phyloP scores from a whole-genome alignment of 1,139 yeast species.

The Zygosaccharomyces pseudobailii region DNA sequence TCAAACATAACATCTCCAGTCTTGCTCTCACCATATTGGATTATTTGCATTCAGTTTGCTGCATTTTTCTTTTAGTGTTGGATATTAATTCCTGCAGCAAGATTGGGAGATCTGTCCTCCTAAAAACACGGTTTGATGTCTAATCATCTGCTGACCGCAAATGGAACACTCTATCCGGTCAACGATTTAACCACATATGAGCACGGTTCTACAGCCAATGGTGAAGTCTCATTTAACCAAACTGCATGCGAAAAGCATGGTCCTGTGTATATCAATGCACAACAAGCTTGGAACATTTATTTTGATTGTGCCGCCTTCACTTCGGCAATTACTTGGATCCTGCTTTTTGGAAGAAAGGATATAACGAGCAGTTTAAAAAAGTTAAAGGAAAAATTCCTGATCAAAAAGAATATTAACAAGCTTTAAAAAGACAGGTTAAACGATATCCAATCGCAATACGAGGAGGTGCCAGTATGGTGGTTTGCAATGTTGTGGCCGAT shows the following conservation, averaged over 20 bases:
- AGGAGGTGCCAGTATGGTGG: slow-evolving; percentile 44
- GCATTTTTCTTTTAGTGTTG: slow-evolving; percentile 42
- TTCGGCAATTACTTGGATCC: slow-evolving; percentile 46
- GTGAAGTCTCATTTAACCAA: slow-evolving; percentile 27
- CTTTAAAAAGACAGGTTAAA: slow-evolving; percentile 41
- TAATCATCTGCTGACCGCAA: slow-evolving; percentile 35
- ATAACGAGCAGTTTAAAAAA: neutral
- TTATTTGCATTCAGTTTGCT: slow-evolving; percentile 41
- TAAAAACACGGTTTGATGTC: slow-evolving; percentile 41
- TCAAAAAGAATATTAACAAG: slow-evolving; percentile 7
- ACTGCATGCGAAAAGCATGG: slow-evolving; percentile 42
- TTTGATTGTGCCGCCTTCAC: slow-evolving; percentile 50
- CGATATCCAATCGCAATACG: slow-evolving; percentile 38
- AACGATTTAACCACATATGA: slow-evolving; percentile 36
- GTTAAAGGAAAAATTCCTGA: slow-evolving; percentile 4
- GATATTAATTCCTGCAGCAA: slow-evolving; percentile 41
- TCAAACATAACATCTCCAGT: slow-evolving; percentile 42
- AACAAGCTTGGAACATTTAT: slow-evolving; percentile 47
- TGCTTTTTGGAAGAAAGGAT: slow-evolving; percentile 12
- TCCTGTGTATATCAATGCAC: slow-evolving; percentile 41
- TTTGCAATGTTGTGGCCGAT: slow-evolving; percentile 20
- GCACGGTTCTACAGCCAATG: slow-evolving; percentile 10
- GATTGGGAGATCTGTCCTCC: slow-evolving; percentile 35
- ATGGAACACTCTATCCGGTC: slow-evolving; percentile 40
- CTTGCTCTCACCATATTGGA: slow-evolving; percentile 45